Conservation (phyloP, 2,329 filamentous ascomycete genomes). For the Fusarium sp. region DNA sequence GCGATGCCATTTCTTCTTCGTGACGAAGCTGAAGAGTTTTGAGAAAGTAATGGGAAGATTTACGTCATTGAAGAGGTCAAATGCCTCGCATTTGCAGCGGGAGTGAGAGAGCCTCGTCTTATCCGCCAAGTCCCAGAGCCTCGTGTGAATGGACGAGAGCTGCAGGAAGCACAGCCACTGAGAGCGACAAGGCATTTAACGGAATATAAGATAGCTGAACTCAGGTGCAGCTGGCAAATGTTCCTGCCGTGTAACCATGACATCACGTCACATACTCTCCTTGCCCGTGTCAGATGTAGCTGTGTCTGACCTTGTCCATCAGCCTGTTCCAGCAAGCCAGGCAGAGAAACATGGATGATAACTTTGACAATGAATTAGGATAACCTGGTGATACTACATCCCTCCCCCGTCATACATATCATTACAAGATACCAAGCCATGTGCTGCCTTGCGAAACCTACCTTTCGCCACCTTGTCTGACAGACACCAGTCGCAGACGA, state of each 20-base stretch:
- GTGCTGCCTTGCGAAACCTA: not conserved
- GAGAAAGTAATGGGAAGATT: not conserved
- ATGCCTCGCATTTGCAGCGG: not conserved
- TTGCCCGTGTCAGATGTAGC: not conserved
- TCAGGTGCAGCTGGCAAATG: not conserved
- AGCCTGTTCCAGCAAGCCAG: not conserved
- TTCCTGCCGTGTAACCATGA: not conserved
- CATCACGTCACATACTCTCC: not conserved
- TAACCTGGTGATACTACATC: not conserved
- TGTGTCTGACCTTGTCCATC: too few species aligned
- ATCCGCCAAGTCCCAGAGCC: not conserved
- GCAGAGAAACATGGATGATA: not conserved
- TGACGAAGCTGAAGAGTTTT: too few species aligned
- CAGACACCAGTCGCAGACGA: slow-evolving; percentile 17
- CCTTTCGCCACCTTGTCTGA: not conserved
- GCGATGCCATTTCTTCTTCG: not conserved
- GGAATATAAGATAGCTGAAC: not conserved
- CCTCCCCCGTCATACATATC: not conserved
- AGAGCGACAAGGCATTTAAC: not conserved
- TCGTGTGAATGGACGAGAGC: not conserved
- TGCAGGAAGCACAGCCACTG: not conserved
- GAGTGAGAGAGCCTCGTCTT: not conserved
- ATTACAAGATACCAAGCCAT: not conserved
- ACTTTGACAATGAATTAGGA: not conserved
- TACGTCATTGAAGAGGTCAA: not conserved